phyloP scores from a whole-genome alignment of 768 basidiomycete genomes.

The Sporobolomyces pararoseus region DNA sequence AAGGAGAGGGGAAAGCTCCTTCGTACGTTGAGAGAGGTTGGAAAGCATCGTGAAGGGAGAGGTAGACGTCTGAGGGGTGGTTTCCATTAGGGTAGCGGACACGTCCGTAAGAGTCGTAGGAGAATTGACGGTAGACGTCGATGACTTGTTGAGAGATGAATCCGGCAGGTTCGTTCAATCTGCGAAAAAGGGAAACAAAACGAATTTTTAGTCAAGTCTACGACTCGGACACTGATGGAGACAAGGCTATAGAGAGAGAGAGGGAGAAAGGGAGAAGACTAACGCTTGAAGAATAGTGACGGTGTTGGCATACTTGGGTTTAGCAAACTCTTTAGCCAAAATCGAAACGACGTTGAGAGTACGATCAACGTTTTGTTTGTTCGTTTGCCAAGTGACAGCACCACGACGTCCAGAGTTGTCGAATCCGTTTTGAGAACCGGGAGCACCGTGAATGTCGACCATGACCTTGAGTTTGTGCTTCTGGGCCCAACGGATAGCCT shows the following conservation, averaged over 20 bases:
- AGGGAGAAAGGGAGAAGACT: not conserved
- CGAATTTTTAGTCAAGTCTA: no score
- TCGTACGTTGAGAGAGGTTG: not conserved
- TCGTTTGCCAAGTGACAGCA: conserved; percentile 18
- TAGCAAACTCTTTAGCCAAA: conserved; percentile 29
- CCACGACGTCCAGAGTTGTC: conserved; percentile 35
- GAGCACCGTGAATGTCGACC: conserved; percentile 40
- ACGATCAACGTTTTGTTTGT: conserved; percentile 15
- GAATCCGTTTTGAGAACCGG: conserved; percentile 30
- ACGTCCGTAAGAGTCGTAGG: conserved; percentile 16
- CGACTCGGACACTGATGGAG: not conserved
- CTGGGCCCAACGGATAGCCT: conserved; percentile 32
- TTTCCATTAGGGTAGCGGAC: conserved; percentile 4
- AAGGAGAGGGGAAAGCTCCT: conserved; percentile 9
- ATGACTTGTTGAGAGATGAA: conserved; percentile 19
- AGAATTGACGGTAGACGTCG: conserved; percentile 22
- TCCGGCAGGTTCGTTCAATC: conserved; percentile 33
- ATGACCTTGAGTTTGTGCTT: conserved; percentile 33
- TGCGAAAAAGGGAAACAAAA: not conserved
- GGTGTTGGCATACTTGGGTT: conserved; percentile 3
- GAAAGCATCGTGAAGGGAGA: conserved; percentile 15
- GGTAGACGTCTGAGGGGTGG: conserved; percentile 18
- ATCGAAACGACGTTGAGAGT: conserved; percentile 18
- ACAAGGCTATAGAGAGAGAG: not conserved
- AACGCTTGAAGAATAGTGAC: conserved; percentile 23